These are phyloP conservation scores for Rhizophora apiculata DNA, from an alignment of 345 rosid genomes.

Conservation along the genomic window DNA sequence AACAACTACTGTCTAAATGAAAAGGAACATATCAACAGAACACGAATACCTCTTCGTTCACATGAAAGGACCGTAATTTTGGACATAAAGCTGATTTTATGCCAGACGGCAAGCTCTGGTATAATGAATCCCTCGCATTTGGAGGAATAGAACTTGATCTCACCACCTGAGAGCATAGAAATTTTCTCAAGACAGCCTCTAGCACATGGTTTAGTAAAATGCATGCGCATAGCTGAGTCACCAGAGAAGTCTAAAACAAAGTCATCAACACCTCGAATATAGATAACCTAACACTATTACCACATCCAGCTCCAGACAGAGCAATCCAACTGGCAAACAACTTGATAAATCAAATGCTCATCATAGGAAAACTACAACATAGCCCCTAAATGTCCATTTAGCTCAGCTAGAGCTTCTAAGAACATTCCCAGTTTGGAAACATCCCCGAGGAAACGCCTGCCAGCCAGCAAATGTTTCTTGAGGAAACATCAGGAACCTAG, in stretches of 20 bases:
- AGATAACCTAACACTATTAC: too few species aligned
- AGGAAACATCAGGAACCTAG: too few species aligned
- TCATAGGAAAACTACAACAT: not conserved
- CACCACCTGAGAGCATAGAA: conserved; percentile 46
- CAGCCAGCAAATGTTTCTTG: not conserved
- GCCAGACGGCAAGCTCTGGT: conserved; percentile 57
- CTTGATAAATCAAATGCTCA: not conserved
- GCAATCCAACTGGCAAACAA: too few species aligned
- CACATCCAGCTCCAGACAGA: too few species aligned
- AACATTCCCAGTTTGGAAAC: not conserved
- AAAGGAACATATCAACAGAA: not conserved
- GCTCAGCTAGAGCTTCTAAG: not conserved
- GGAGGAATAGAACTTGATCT: conserved; percentile 68
- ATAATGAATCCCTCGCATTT: conserved; percentile 57
- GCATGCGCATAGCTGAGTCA: not conserved
- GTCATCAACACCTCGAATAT: too few species aligned
- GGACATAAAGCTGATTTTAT: conserved; percentile 63
- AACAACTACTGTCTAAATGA: not conserved
- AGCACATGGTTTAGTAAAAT: not conserved
- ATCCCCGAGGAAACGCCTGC: not conserved
- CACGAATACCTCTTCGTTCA: conserved; percentile 61
- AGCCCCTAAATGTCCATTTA: not conserved
- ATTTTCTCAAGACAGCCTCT: not conserved
- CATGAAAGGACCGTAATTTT: conserved; percentile 43
- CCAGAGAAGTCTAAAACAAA: not conserved